Evolutionary conservation across 2,329 filamentous ascomycete species (phyloP).

Genomic region (Nigrospora osmanthi): DNA sequence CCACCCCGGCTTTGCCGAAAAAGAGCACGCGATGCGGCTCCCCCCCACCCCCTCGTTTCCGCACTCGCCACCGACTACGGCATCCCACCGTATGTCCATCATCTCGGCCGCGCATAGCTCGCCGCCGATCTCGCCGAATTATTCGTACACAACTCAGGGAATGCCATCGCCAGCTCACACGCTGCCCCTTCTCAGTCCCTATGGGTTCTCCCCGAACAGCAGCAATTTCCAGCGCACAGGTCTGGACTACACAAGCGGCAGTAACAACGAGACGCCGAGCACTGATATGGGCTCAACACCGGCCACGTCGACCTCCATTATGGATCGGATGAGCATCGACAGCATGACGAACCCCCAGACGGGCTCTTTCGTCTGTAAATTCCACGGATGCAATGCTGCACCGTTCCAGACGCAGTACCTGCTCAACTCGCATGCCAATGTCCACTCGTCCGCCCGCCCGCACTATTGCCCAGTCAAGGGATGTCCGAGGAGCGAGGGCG

Average conservation of each 20-base stretch:
- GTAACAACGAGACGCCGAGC: conserved; percentile 36
- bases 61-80: conserved; percentile 24
- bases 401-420: conserved; percentile 74
- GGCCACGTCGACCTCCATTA: conserved; percentile 28
- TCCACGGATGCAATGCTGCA: conserved; percentile 57
- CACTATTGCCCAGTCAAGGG: conserved; percentile 58
- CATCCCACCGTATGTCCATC: conserved; percentile 17
- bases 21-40: conserved; percentile 16
- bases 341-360: conserved; percentile 43
- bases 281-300: conserved; percentile 36
- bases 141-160: conserved; percentile 30
- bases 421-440: conserved; percentile 71
- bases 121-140: conserved; percentile 43
- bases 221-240: conserved; percentile 22
- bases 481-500: conserved; percentile 55
- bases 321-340: conserved; percentile 52
- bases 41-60: conserved; percentile 13
- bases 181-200: conserved; percentile 29
- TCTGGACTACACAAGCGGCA: conserved; percentile 33
- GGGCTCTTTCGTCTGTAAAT: conserved; percentile 50
- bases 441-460: conserved; percentile 57
- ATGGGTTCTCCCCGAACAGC: conserved; percentile 22
- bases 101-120: conserved; percentile 30
- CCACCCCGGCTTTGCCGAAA: conserved; percentile 13
- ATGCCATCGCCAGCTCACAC: conserved; percentile 39